Conservation (phyloP, 1,284 basidiomycete species). For the Trichosporon sp. region DNA sequence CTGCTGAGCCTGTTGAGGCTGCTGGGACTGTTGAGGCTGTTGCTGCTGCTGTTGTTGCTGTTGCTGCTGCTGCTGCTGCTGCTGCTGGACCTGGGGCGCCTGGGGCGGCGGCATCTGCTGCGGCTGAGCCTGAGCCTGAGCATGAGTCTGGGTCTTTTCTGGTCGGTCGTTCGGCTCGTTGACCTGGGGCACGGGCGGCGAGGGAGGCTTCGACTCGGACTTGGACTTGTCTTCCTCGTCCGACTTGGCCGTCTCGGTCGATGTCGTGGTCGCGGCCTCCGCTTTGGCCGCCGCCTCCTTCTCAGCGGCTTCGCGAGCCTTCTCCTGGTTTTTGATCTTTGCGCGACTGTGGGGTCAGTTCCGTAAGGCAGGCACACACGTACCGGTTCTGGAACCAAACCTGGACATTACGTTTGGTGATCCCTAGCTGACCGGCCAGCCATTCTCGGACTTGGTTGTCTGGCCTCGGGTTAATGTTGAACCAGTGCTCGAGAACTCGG, state of each 20-base stretch:
- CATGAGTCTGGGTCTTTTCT: neutral
- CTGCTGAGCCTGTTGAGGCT: neutral
- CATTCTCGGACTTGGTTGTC: slow-evolving; percentile 72
- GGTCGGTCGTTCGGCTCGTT: neutral
- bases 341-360: slow-evolving; percentile 57
- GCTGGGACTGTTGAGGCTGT: neutral
- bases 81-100: neutral
- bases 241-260: neutral
- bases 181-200: neutral
- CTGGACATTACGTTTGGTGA: slow-evolving; percentile 89
- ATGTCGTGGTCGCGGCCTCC: slow-evolving; percentile 9
- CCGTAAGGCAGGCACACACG: slow-evolving; percentile 21
- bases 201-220: neutral
- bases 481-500: slow-evolving; percentile 77
- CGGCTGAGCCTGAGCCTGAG: neutral
- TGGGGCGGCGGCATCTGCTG: neutral
- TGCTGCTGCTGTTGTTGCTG: neutral
- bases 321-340: slow-evolving; percentile 64
- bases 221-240: neutral
- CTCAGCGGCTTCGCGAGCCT: slow-evolving; percentile 37
- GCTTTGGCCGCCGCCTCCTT: slow-evolving; percentile 24
- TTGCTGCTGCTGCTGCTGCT: neutral
- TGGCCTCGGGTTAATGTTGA: slow-evolving; percentile 81
- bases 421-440: slow-evolving; percentile 74
- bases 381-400: slow-evolving; percentile 92